These are phyloP conservation scores for Heliosperma pusillum DNA, from an alignment of 148 eudicot genomes.

Conservation along the genomic window DNA sequence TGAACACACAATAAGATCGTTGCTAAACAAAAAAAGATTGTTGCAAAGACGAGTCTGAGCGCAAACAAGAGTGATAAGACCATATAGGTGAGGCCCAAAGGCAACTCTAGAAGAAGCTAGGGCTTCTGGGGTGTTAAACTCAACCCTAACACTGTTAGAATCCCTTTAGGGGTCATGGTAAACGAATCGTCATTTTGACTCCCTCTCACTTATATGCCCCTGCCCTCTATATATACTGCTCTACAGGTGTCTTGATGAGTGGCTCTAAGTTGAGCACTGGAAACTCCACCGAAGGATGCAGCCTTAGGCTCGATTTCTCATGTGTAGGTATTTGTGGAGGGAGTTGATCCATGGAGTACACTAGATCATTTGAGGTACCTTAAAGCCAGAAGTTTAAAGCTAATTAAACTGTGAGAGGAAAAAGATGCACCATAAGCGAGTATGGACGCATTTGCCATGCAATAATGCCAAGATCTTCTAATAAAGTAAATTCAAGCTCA, in stretches of 20 bases:
- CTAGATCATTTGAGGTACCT: background rate
- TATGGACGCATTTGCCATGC: background rate
- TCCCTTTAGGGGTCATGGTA: too few species aligned
- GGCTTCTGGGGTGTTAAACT: too few species aligned
- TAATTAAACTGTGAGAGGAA: background rate
- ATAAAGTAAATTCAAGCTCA: background rate
- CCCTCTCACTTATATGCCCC: background rate
- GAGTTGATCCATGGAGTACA: background rate
- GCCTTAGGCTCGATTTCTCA: background rate
- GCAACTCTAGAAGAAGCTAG: too few species aligned
- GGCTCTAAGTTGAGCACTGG: too few species aligned
- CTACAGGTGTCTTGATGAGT: too few species aligned
- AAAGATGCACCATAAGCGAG: background rate
- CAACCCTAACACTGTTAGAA: background rate
- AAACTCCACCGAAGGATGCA: too few species aligned
- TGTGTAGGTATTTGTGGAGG: background rate
- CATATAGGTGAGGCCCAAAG: too few species aligned
- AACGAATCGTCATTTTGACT: background rate
- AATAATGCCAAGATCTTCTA: background rate
- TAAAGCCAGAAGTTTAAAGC: background rate
- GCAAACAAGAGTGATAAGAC: too few species aligned
- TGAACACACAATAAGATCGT: conserved; percentile 1
- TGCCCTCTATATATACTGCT: too few species aligned
- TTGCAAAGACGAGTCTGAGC: too few species aligned
- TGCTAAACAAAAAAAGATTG: background rate